Evolutionary conservation across 2,329 filamentous ascomycete genomes (phyloP).

Genomic region (Chaetomiaceae sp.): DNA sequence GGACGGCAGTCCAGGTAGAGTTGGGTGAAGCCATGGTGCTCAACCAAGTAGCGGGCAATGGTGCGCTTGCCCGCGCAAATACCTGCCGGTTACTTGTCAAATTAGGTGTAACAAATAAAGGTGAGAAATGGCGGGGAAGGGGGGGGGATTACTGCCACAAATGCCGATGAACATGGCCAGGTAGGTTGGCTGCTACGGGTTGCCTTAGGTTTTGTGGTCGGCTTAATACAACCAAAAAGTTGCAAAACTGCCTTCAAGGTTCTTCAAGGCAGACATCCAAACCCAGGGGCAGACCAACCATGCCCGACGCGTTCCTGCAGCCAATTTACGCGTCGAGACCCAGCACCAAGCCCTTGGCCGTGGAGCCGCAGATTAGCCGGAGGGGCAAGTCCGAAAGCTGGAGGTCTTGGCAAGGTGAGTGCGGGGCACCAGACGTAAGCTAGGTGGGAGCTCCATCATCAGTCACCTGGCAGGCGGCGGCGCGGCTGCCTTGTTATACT

Average conservation of each 20-base stretch:
- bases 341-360: background rate
- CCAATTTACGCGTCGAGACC: slow-evolving; percentile 17
- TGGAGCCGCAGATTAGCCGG: slow-evolving; percentile 22
- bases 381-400: slow-evolving; percentile 20
- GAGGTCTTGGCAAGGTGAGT: background rate
- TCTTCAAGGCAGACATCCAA: no score
- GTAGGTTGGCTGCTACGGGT: background rate
- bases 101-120: background rate
- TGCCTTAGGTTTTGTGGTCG: no score
- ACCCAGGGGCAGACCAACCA: no score
- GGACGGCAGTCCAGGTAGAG: slow-evolving; percentile 51
- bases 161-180: slow-evolving; percentile 69
- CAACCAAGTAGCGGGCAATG: slow-evolving; percentile 80
- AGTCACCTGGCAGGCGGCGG: background rate
- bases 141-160: slow-evolving; percentile 57
- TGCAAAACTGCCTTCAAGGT: background rate
- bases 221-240: background rate
- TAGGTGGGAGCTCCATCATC: slow-evolving; percentile 10
- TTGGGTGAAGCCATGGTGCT: slow-evolving; percentile 75
- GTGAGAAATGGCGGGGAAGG: slow-evolving; percentile 11
- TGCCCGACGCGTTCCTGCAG: slow-evolving; percentile 22
- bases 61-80: slow-evolving; percentile 92
- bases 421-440: slow-evolving; percentile 7
- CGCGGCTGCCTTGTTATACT: slow-evolving; percentile 11
- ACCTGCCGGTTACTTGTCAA: slow-evolving; percentile 46